Evolutionary conservation across 176 grass and related monocot genomes (phyloP).

Genomic region (Oryza longistaminata): DNA sequence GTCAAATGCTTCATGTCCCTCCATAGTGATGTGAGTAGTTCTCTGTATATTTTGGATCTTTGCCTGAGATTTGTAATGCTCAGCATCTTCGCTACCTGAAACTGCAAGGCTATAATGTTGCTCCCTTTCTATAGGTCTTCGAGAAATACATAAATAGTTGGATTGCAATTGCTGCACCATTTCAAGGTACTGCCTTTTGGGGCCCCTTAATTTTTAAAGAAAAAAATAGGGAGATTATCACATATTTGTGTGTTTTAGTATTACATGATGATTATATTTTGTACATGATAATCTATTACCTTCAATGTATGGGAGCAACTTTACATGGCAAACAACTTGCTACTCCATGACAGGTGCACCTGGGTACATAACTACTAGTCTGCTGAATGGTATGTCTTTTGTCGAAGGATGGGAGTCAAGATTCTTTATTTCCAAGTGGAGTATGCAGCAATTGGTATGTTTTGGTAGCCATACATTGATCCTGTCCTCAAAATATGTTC

Average conservation of each 20-base stretch:
- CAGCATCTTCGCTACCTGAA: neutral
- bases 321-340: slow-evolving; percentile 34
- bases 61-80: slow-evolving; percentile 26
- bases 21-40: slow-evolving; percentile 73
- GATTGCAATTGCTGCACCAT: slow-evolving; percentile 98
- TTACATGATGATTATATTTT: neutral
- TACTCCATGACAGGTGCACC: slow-evolving; percentile 74
- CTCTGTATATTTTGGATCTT: slow-evolving; percentile 28
- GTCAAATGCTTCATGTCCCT: slow-evolving; percentile 91
- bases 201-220: neutral
- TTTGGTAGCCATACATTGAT: slow-evolving; percentile 22
- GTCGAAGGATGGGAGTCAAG: slow-evolving; percentile 92
- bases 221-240: neutral
- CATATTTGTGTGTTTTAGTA: neutral
- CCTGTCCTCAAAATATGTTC: slow-evolving; percentile 1
- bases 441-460: slow-evolving; percentile 96
- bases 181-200: slow-evolving; percentile 68
- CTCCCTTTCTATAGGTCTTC: slow-evolving; percentile 61
- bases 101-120: neutral
- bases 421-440: slow-evolving; percentile 97
- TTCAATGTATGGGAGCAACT: slow-evolving; percentile 11
- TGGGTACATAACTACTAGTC: slow-evolving; percentile 84
- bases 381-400: slow-evolving; percentile 95
- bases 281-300: neutral
- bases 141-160: slow-evolving; percentile 96